Evolutionary conservation across 1,139 yeast genomes (phyloP).

Genomic region (Scheffersomyces stambukii): DNA sequence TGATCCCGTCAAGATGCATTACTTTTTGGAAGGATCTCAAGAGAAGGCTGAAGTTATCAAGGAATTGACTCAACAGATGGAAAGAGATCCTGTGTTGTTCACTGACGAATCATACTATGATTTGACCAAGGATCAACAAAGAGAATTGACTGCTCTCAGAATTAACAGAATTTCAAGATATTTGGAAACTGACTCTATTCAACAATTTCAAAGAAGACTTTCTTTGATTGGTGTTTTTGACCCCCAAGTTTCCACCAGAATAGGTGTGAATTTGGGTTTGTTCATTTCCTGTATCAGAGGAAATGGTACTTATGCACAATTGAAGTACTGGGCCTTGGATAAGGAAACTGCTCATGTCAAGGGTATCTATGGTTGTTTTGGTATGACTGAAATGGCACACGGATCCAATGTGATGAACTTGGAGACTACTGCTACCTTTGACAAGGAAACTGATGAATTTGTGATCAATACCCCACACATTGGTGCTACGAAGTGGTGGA

Average conservation of each 20-base stretch:
- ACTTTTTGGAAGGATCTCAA: constrained; percentile 37
- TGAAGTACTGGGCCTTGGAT: constrained; percentile 35
- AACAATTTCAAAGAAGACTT: constrained; percentile 35
- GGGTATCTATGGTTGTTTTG: constrained; percentile 45
- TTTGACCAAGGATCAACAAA: constrained; percentile 29
- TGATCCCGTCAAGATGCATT: constrained; percentile 33
- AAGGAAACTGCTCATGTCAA: constrained; percentile 35
- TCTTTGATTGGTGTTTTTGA: constrained; percentile 56
- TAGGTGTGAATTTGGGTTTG: constrained; percentile 65
- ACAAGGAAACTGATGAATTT: constrained; percentile 37
- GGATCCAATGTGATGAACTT: constrained; percentile 46
- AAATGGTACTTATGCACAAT: constrained; percentile 55
- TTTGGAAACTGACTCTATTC: constrained; percentile 33
- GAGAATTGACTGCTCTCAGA: constrained; percentile 34
- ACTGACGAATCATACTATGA: constrained; percentile 35
- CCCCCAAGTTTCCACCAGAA: constrained; percentile 54
- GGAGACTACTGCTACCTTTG: constrained; percentile 46
- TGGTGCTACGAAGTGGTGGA: constrained; percentile 53
- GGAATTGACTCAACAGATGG: constrained; percentile 33
- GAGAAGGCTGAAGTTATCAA: constrained; percentile 29
- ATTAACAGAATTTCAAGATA: constrained; percentile 37
- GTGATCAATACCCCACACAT: constrained; percentile 45
- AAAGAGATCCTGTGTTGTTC: constrained; percentile 40
- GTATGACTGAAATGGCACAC: constrained; percentile 49
- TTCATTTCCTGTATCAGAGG: constrained; percentile 69